These are phyloP conservation scores for Rhodamnia rubescens DNA, from an alignment of 345 rosid genomes.

Conservation along the genomic window DNA sequence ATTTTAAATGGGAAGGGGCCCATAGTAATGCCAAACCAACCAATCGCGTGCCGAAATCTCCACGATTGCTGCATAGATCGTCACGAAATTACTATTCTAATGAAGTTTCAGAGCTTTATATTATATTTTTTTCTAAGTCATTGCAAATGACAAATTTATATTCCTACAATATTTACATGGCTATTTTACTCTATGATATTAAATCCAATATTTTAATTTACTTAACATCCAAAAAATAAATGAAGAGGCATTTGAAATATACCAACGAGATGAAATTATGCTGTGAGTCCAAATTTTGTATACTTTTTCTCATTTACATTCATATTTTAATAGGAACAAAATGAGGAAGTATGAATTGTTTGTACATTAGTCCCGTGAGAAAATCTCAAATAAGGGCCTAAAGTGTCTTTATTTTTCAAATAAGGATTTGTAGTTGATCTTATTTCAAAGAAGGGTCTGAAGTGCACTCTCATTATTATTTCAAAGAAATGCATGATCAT, in stretches of 20 bases:
- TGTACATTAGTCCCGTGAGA: too few relatives aligned
- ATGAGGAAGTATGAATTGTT: not conserved
- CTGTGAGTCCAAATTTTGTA: rapidly evolving
- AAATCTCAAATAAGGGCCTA: too few relatives aligned
- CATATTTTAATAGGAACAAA: not conserved
- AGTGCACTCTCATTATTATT: too few relatives aligned
- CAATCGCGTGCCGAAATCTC: not conserved
- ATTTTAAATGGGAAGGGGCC: not conserved
- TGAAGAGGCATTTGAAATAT: not conserved
- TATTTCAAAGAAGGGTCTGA: too few relatives aligned
- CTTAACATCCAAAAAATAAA: not conserved
- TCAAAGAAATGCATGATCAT: too few relatives aligned
- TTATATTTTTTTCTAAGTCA: not conserved
- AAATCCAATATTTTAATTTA: not conserved
- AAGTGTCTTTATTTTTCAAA: too few relatives aligned
- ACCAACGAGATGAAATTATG: not conserved
- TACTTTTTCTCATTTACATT: not conserved
- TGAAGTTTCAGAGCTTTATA: not conserved
- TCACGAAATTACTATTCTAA: not conserved
- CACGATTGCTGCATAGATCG: not conserved
- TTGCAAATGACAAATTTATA: rapidly evolving
- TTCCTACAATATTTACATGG: rapidly evolving
- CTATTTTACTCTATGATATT: not conserved
- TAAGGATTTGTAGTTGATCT: too few relatives aligned
- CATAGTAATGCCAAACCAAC: not conserved